Base-by-base conservation (phyloP, 257 asterid genomes). In the Ehretia macrophylla region DNA sequence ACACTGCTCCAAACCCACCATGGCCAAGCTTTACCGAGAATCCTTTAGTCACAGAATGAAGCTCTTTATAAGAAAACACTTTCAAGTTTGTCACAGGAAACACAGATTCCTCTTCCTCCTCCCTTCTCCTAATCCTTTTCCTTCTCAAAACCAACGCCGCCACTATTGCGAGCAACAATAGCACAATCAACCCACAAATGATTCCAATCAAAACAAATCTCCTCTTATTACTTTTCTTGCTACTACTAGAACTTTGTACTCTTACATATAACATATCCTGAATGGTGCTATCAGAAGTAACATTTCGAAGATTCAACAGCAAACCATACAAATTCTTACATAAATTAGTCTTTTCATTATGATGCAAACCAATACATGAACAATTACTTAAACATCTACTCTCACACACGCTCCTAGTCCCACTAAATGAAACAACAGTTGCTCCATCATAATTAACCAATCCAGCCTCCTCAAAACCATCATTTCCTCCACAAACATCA, bases 301-400 rank as follows among this genome's bases (percentile, higher is more conserved):
- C 50, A 65, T 86, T 81, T 37, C 68, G 77, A 56, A 82, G 66
- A 68, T 85, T 82, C 72, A 86, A 63, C 63, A 88, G 63, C 1
- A 77, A 63, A 38, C 89, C 94, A 20, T 71, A 84, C 39, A 88
- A 53, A 66, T 77, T 84, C 83, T 68, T 79, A 73, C 96, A 84
- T 44, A 72, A 56, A 62, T 75, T 80, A 62, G 50, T 72, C 52
- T 62, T 67, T 46, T 62, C 63, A 51, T 79, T 79, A 49, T 82
- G 81, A 73, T 65, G 68, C 19, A 89, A 76, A 52, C 89, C 97
- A 57, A 82, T 55, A 47, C 95, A 86, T 5, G 94, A 82, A 78
- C 94, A 89, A 72, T 84, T 82, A 49, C 65, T 59, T 52, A 86
- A 64, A 63, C 97, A 89, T 3, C 53, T 56, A 9, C 51, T 69